These are phyloP conservation scores for Hondaea fermentalgiana DNA, from an alignment of 108 stramenopile genomes.

Conservation along the genomic window DNA sequence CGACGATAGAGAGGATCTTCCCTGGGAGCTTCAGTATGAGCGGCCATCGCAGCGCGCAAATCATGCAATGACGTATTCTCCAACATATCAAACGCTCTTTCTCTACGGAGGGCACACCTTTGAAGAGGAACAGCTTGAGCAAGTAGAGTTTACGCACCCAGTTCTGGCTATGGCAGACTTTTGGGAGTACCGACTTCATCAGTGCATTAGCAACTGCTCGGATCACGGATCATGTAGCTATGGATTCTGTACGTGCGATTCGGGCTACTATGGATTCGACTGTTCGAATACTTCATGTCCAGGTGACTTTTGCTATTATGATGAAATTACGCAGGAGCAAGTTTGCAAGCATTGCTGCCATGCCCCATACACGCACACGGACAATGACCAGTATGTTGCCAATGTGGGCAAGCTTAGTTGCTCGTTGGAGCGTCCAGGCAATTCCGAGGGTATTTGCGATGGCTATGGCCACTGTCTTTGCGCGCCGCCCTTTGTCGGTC, in stretches of 20 bases:
- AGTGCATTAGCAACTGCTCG: constrained; percentile 62
- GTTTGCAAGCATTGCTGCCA: constrained; percentile 72
- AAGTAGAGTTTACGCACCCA: constrained; percentile 24
- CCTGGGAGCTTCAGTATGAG: constrained; percentile 42
- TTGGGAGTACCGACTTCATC: constrained; percentile 56
- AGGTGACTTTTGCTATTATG: constrained; percentile 68
- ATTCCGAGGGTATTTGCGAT: constrained; percentile 70
- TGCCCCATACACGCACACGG: constrained; percentile 47
- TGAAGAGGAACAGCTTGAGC: constrained; percentile 30
- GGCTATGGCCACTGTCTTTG: constrained; percentile 76
- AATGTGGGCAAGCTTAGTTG: constrained; percentile 53
- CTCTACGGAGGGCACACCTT: constrained; percentile 62
- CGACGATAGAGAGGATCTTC: constrained; percentile 38
- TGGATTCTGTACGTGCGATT: constrained; percentile 65
- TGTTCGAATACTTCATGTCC: constrained; percentile 72
- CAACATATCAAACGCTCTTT: constrained; percentile 45
- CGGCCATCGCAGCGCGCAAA: constrained; percentile 54
- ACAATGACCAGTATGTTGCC: constrained; percentile 31
- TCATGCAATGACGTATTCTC: constrained; percentile 45
- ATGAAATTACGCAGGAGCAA: constrained; percentile 45
- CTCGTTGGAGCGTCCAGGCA: constrained; percentile 47
- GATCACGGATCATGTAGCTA: constrained; percentile 62
- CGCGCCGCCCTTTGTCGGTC: constrained; percentile 69
- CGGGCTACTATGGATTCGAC: constrained; percentile 67
- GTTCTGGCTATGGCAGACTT: constrained; percentile 47